phyloP scores from a whole-genome alignment of 345 rosid genomes.

The Gossypium thurberi region DNA sequence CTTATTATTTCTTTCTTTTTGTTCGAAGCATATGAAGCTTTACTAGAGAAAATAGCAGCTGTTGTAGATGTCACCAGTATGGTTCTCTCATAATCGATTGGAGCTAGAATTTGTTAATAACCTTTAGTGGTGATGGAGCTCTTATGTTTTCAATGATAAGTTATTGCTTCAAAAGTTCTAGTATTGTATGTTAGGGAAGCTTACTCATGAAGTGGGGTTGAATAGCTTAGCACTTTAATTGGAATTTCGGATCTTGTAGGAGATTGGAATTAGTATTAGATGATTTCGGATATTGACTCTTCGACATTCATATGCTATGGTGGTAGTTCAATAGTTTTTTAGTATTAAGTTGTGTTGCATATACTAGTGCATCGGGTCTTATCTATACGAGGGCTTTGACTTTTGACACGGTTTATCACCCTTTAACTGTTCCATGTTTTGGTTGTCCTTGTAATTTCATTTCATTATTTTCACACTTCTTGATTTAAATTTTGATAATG shows the following conservation, averaged over 20 bases:
- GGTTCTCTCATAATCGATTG: neutral
- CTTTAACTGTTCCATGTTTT: neutral
- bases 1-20: too few relatives aligned
- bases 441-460: neutral
- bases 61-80: neutral
- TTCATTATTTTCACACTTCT: neutral
- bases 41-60: neutral
- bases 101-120: neutral
- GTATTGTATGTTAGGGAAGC: neutral
- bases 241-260: neutral
- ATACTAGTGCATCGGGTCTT: neutral
- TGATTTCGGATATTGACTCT: neutral
- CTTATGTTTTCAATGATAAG: neutral
- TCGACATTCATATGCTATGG: neutral
- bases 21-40: neutral
- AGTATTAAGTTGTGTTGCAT: neutral
- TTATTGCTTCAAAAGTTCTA: neutral
- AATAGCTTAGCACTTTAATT: neutral
- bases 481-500: neutral
- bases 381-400: neutral
- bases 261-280: neutral
- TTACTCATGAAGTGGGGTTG: neutral
- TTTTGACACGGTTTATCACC: neutral
- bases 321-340: neutral
- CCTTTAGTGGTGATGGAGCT: neutral